Base-by-base conservation (phyloP, 2,329 filamentous ascomycete species). In the Epichloe glyceriae region DNA sequence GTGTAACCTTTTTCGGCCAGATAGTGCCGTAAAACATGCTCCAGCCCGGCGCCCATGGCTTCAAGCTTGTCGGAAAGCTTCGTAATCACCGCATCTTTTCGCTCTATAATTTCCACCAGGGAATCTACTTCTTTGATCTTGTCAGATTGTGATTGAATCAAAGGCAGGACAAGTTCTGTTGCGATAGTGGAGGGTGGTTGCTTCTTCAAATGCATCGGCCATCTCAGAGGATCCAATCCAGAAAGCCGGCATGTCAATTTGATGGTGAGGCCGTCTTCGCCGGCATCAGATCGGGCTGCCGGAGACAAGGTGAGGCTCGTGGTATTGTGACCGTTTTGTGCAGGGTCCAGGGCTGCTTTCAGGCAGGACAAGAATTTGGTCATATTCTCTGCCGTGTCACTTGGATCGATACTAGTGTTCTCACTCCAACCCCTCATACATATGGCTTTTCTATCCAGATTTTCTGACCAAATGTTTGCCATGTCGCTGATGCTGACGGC, bases 371-470 rank as follows among this genome's bases (percentile, higher is more conserved):
- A 69, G 48, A 91, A 79, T 47, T 82, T 80, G 26, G 67, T 62
- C 67, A 87, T 79, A 59, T 91, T 86, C 47, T 80, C 76, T 0
- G 73, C 70, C 53, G 83, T 82, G 56, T 85, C 81, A 61, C 76
- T 81, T 1, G 86, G 82, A 61, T 91, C 85, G 54, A 91, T 88
- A 54, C 78, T 82, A 15, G 83, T 86, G 57, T 80, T 75, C 57
- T 83, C 74, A 22, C 75, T 67, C 51, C 78, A 71, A 33, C 80
- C 83, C 53, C 84, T 78, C 53, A 73, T 68, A 50, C 82, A 74
- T 51, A 91, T 84, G 11, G 70, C 73, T n/a, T 70, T 72, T 20
- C 79, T 71, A 51, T 80, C 75, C 20, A 89, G 67, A 8, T 64
- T 72, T 65, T 90, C 86, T 26, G 70, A 67, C 86, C 86, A 93